A percentile compares a stretch with the other conserved stretches of the same genome.
phyloP scores from a whole-genome alignment of 139 green algal genomes.

The Volvox africanus region DNA sequence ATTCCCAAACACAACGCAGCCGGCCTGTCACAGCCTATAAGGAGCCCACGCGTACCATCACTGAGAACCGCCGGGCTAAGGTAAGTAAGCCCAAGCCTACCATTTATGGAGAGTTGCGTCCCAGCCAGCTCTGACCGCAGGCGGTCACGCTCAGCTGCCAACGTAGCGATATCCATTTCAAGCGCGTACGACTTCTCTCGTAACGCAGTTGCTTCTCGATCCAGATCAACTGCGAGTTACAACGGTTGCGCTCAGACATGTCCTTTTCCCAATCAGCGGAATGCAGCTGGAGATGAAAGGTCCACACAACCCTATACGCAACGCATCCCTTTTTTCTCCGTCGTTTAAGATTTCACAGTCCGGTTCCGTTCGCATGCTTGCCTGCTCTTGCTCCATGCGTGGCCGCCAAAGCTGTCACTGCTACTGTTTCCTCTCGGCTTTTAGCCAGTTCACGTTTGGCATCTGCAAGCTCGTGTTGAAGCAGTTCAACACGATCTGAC shows the following conservation, averaged over 20 bases:
- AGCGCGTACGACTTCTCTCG: constrained; percentile 29
- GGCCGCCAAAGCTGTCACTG: background rate
- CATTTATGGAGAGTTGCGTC: background rate
- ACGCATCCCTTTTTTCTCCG: too few species aligned
- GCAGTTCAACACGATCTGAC: background rate
- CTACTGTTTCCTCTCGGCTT: background rate
- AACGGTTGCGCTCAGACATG: background rate
- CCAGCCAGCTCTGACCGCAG: background rate
- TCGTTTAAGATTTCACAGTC: background rate
- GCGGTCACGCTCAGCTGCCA: constrained; percentile 40
- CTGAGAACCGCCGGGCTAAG: too few species aligned
- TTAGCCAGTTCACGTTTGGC: background rate
- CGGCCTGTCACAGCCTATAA: too few species aligned
- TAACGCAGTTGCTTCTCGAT: constrained; percentile 12
- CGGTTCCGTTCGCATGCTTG: background rate
- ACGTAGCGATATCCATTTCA: constrained; percentile 26
- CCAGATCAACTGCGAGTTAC: constrained; percentile 20
- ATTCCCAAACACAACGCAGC: too few species aligned
- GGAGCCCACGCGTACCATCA: too few species aligned
- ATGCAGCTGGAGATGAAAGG: too few species aligned
- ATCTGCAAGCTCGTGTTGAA: background rate
- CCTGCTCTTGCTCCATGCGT: background rate
- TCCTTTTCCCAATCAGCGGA: background rate
- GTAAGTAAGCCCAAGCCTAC: background rate
- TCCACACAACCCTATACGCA: too few species aligned